Evolutionary conservation across 352 stramenopile genomes (phyloP), one percentile per base, ranked within the genome.

Genomic region (Pythium guiyangense): DNA sequence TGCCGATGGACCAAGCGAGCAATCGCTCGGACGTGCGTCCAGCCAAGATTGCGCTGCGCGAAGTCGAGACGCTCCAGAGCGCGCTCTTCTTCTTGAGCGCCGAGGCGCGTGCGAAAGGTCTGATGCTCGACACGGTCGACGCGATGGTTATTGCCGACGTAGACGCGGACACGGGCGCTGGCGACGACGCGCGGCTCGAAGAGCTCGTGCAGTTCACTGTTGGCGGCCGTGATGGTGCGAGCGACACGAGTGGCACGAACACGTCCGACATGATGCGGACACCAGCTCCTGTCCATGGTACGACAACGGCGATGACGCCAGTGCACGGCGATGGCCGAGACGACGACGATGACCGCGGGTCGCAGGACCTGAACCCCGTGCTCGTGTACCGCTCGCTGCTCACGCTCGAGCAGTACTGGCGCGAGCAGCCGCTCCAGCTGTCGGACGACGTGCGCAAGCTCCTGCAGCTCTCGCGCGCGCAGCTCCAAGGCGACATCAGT

Each of bases 381-480:
- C 15, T 42, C 4, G 43, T 66, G 17, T 57, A 65, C 18, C 43
- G 54, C 5, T 61, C 62, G 3, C 62, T 65, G 31, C 17, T 56
- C 22, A 49, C 20, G 14, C 39, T 65, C n/a, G 62, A 69, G 44
- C 47, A 54, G 44, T 69, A 57, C 43, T 69, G 62, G 57, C 49
- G 42, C 6, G 37, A 60, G 31, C 60, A 63, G 54, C 43, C 49
- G 15, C 44, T 62, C 35, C 9, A 43, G 3, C 31, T 70, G 22
- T 46, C 59, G 2, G 34, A 57, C 14, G 29, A 49, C 2, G 43
- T 66, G 27, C 43, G 42, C 27, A 39, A 62, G 29, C 26, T 70
- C 17, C 44, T 67, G 26, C 51, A 67, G 60, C 37, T 57, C 20
- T 58, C 59, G 39, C 45, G 55, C n/a, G 17, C 40, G 22, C 27